Evolutionary conservation across 2,329 filamentous ascomycete species (phyloP).

Genomic region (Fusarium tanahbumbuense): DNA sequence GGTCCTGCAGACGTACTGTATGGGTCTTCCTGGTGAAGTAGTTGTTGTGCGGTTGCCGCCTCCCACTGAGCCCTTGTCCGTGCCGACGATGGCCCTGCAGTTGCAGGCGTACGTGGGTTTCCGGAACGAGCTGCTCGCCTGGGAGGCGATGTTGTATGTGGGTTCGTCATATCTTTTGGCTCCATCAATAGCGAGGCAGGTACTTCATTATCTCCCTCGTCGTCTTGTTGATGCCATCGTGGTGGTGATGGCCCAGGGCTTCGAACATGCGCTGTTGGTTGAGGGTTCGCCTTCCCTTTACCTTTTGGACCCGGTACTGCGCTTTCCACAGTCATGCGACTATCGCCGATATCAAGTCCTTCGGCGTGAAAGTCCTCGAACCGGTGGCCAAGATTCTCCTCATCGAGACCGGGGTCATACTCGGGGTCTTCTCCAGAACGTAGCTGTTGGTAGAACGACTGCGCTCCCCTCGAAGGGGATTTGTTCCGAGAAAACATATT

Average conservation of each 20-base stretch:
- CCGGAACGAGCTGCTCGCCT: conserved; percentile 26
- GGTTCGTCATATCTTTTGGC: conserved; percentile 51
- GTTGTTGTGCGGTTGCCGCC: conserved; percentile 63
- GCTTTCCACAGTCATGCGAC: conserved; percentile 58
- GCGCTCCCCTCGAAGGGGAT: conserved; percentile 42
- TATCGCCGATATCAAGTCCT: conserved; percentile 59
- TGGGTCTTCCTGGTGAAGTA: conserved; percentile 57
- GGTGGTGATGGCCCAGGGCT: conserved; percentile 28
- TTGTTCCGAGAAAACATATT: conserved; percentile 61
- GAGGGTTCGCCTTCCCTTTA: conserved; percentile 25
- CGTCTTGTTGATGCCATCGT: conserved; percentile 55
- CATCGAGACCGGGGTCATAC: conserved; percentile 60
- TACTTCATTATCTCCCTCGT: conserved; percentile 69
- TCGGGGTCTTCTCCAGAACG: conserved; percentile 54
- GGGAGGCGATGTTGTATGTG: conserved; percentile 27
- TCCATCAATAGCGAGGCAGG: conserved; percentile 73
- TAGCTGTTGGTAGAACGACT: conserved; percentile 64
- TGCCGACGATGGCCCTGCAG: conserved; percentile 56
- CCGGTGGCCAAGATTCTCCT: conserved; percentile 64
- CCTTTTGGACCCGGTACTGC: conserved; percentile 42
- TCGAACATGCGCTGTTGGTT: conserved; percentile 21
- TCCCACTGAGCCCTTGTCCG: conserved; percentile 66
- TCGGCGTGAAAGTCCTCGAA: conserved; percentile 64
- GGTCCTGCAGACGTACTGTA: conserved; percentile 24
- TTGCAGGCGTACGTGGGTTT: conserved; percentile 27